These are phyloP conservation scores for Botrytis fragariae DNA, from an alignment of 2,329 filamentous ascomycete species.

Conservation along the genomic window DNA sequence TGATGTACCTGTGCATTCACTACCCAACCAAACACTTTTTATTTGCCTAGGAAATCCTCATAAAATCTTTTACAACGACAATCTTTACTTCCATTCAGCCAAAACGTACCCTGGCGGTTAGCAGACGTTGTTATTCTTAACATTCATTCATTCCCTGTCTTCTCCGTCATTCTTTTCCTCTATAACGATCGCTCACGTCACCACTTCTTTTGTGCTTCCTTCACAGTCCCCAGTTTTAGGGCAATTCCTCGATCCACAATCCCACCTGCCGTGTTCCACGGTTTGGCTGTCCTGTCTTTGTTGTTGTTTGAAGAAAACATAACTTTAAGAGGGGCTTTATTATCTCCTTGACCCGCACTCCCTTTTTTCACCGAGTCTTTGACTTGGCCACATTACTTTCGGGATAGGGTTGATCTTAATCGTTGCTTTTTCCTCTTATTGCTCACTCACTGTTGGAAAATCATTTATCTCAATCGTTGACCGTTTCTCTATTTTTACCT, in stretches of 20 bases:
- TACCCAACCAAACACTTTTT: background rate
- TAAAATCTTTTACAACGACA: background rate
- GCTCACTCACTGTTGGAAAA: background rate
- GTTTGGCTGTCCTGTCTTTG: conserved; percentile 7
- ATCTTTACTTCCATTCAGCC: background rate
- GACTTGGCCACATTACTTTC: conserved; percentile 7
- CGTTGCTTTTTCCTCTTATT: conserved; percentile 5
- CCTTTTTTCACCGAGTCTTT: conserved; percentile 14
- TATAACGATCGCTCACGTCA: conserved; percentile 11
- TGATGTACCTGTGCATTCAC: background rate
- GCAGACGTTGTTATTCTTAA: background rate
- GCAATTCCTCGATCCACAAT: conserved; percentile 15
- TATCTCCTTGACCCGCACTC: conserved; percentile 12
- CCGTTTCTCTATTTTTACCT: conserved; percentile 11
- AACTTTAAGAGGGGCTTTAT: conserved; percentile 7
- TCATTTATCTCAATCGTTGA: conserved; percentile 7
- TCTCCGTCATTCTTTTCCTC: background rate
- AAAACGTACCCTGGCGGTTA: conserved; percentile 3
- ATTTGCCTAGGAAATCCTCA: background rate
- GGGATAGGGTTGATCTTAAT: conserved; percentile 7
- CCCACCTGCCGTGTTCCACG: conserved; percentile 8
- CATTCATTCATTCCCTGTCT: background rate
- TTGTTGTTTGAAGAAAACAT: conserved; percentile 7
- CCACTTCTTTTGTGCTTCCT: conserved; percentile 11
- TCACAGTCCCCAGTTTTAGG: conserved; percentile 11